Evolutionary conservation across 176 grass and related monocot species (phyloP).

Genomic region (Musa schizocarpa): DNA sequence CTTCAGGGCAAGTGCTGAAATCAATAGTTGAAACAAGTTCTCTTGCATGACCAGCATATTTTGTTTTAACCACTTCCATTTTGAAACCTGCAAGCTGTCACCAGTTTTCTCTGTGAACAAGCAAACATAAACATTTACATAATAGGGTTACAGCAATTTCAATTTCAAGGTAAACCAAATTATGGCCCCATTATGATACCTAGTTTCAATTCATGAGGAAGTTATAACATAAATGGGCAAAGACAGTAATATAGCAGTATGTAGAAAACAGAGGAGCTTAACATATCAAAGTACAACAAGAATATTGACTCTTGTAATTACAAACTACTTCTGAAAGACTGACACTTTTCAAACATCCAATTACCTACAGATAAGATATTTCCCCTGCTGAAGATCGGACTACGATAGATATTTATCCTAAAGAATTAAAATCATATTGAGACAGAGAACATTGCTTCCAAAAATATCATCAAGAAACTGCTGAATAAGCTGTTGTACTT

Average conservation of each 20-base stretch:
- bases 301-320: not conserved
- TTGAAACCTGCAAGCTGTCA: conserved; percentile 82
- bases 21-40: conserved; percentile 64
- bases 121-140: not conserved
- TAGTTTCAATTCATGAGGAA: not conserved
- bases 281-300: not conserved
- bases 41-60: conserved; percentile 79
- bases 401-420: not conserved
- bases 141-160: not conserved
- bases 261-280: not conserved
- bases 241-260: not conserved
- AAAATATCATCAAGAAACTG: not conserved
- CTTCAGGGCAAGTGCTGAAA: conserved; percentile 56
- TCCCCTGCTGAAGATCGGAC: not conserved
- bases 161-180: not conserved
- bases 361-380: not conserved
- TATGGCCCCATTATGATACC: not conserved
- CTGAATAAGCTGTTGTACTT: not conserved
- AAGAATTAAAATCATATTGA: no score
- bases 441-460: no score
- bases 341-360: not conserved
- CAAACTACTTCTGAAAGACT: not conserved
- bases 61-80: conserved; percentile 83
- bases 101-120: conserved; percentile 1
- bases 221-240: not conserved